Percentiles rank a stretch among this genome's conserved stretches.
Conservation (phyloP, 2,329 filamentous ascomycete species). For the Fusarium zealandicum region DNA sequence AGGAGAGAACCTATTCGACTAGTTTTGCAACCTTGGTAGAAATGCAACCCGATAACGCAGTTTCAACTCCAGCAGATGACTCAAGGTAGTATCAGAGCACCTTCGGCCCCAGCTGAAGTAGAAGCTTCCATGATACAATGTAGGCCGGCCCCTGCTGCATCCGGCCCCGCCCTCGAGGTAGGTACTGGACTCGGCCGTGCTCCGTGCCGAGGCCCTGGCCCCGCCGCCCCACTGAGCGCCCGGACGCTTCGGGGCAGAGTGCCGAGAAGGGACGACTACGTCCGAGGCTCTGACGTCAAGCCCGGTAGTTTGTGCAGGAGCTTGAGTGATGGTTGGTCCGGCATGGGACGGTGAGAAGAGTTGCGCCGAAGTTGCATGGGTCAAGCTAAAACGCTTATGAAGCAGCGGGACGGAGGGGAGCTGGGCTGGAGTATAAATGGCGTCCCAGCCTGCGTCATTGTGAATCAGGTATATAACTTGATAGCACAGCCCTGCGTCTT, state of each 20-base stretch:
- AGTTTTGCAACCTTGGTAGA: no score
- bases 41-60: no score
- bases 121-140: neutral
- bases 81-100: no score
- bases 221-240: conserved; percentile 9
- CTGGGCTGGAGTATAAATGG: conserved; percentile 26
- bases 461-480: no score
- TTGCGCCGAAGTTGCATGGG: conserved; percentile 23
- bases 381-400: conserved; percentile 1
- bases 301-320: neutral
- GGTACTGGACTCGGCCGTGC: conserved; percentile 15
- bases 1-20: no score
- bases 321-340: conserved; percentile 18
- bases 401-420: conserved; percentile 6
- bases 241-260: neutral
- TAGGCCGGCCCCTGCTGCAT: neutral
- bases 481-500: conserved; percentile 1
- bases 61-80: no score
- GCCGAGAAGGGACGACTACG: conserved; percentile 34
- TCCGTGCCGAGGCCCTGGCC: conserved; percentile 11
- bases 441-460: conserved; percentile 5
- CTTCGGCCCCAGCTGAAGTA: no score
- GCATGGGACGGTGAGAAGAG: conserved; percentile 23
- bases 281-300: conserved; percentile 30
- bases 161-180: neutral